Evolutionary conservation across 2,329 filamentous ascomycete genomes (phyloP), one percentile per base, ranked within the genome.

Genomic region (Ophiocordyceps australis): DNA sequence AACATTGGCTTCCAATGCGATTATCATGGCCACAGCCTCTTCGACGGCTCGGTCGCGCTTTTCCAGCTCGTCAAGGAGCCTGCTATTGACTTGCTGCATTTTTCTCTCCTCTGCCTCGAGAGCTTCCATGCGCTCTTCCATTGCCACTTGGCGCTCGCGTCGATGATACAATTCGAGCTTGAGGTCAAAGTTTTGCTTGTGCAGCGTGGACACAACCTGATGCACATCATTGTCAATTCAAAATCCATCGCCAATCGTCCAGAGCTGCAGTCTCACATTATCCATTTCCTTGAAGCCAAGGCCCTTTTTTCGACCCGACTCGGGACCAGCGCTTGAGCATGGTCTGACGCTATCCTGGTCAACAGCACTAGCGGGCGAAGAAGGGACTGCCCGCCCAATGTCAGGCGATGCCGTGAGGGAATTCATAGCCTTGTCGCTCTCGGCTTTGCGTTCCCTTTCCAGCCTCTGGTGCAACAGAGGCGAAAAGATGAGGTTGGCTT

Each of bases 101-200:
- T 72, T 62, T 4, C 46, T 47, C 32, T 63, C 60, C 27, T 70
- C 59, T 7, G 47, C 44, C 32, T 70, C 63, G 12, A 78, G 49
- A 5, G 44, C 45, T 20, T 69, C 60, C n/a, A 73, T 37, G 21
- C 59, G 55, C 18, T 62, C 55, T 39, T 79, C 72, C 18, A 80
- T 39, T 14, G 52, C 52, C 7, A 57, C 58, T 38, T 76, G 71
- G 27, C 64, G 60, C 46, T 81, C 66, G 16, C 75, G 60, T 6
- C 73, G 62, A 40, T 81, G 74, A 36, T 65, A 78, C 1, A 82
- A 47, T 41, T 81, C 74, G 17, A 81, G 55, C 45, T 82, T 81
- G 22, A 82, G 57, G 35, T 79, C 74, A 36, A 81, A 82, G 39
- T 81, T 82, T 47, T 79, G 68, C 42, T 82, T 82, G 44, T 74